Percentiles rank a stretch among this genome's conserved stretches.
phyloP scores from a whole-genome alignment of 176 grass and related monocot genomes.

The Poa annua region DNA sequence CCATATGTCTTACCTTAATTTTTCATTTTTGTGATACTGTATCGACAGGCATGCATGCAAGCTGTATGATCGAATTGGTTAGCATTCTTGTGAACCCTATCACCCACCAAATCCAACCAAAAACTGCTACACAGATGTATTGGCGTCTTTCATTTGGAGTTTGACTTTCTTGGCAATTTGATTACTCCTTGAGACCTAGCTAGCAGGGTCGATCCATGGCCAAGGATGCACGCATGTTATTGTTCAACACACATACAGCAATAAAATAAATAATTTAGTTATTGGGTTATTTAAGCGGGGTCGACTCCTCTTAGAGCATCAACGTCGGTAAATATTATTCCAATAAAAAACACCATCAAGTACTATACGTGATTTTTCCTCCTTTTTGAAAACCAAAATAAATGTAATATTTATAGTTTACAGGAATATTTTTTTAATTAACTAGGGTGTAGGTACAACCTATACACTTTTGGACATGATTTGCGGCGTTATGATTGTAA shows the following conservation, averaged over 20 bases:
- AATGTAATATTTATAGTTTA: too few relatives aligned
- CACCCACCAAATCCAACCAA: constrained; percentile 47
- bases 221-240: neutral
- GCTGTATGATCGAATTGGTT: constrained; percentile 18
- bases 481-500: too few relatives aligned
- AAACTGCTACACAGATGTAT: constrained; percentile 39
- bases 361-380: too few relatives aligned
- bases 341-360: too few relatives aligned
- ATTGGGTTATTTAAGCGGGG: neutral
- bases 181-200: constrained; percentile 26
- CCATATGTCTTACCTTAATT: neutral
- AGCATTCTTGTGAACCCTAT: constrained; percentile 28
- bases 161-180: constrained; percentile 46
- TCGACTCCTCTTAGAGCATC: neutral
- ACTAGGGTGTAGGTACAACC: too few relatives aligned
- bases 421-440: too few relatives aligned
- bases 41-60: constrained; percentile 11
- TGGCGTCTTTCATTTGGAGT: constrained; percentile 38
- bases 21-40: constrained; percentile 6
- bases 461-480: too few relatives aligned
- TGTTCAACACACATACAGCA: neutral
- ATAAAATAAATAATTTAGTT: too few relatives aligned
- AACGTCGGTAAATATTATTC: neutral
- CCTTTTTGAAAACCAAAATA: neutral
- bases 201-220: neutral